These are phyloP conservation scores for Leccinellum luteum DNA, from an alignment of 768 basidiomycete species.

Conservation along the genomic window DNA sequence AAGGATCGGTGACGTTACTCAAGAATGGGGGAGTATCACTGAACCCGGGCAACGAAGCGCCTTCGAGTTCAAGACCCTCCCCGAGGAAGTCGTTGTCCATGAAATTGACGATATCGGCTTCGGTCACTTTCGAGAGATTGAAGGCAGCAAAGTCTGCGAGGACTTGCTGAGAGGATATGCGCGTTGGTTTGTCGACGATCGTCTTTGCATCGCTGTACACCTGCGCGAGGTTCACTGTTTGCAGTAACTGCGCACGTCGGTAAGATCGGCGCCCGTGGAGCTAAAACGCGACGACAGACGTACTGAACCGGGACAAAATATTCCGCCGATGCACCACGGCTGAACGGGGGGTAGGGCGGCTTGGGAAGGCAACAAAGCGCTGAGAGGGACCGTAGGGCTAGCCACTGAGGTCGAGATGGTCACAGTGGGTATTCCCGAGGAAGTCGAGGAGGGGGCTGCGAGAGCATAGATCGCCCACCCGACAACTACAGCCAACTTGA, in stretches of 20 bases:
- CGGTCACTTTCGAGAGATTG: conserved; percentile 45
- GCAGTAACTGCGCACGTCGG: conserved; percentile 56
- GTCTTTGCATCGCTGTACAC: conserved; percentile 83
- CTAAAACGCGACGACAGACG: conserved; percentile 16
- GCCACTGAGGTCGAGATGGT: conserved; percentile 62
- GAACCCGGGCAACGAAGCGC: conserved; percentile 60
- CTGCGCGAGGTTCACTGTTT: conserved; percentile 79
- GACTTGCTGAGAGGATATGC: conserved; percentile 59
- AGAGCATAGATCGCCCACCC: conserved; percentile 11
- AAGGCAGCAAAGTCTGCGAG: conserved; percentile 59
- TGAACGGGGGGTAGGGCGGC: conserved; percentile 63
- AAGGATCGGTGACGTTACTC: conserved; percentile 62
- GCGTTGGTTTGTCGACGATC: conserved; percentile 87
- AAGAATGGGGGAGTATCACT: conserved; percentile 63
- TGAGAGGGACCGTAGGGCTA: conserved; percentile 55
- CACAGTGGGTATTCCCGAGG: conserved; percentile 30
- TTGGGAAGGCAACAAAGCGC: conserved; percentile 61
- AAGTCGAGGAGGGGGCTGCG: conserved; percentile 16
- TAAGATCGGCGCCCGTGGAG: neutral
- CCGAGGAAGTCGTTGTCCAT: conserved; percentile 74
- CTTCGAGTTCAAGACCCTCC: conserved; percentile 81
- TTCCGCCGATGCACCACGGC: conserved; percentile 71
- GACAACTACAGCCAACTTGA: conserved; percentile 10
- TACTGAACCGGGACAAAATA: conserved; percentile 80
- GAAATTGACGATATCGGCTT: conserved; percentile 64